Conservation (phyloP, 2,329 filamentous ascomycete species). For the Colletotrichum lindemuthianum region DNA sequence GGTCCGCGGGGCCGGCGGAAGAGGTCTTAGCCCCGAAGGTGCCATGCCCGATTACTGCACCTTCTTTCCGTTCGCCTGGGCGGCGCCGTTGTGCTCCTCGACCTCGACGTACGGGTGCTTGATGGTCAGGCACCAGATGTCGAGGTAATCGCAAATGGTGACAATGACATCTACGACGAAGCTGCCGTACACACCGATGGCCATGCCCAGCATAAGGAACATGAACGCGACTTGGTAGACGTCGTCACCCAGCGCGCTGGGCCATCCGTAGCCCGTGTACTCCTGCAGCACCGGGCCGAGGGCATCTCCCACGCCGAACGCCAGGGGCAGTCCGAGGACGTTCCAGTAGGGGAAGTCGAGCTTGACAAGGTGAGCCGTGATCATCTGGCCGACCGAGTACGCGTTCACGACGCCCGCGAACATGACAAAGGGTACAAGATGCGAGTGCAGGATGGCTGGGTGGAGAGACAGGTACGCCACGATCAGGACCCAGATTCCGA, state of each 20-base stretch:
- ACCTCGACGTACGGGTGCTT: constrained; percentile 77
- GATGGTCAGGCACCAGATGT: constrained; percentile 98
- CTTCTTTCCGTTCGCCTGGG: constrained; percentile 53
- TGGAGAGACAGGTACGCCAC: constrained; percentile 85
- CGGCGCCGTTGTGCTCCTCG: constrained; percentile 42
- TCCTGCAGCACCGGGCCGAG: constrained; percentile 75
- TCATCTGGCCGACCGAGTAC: constrained; percentile 95
- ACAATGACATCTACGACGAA: constrained; percentile 98
- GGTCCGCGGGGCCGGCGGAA: too few relatives aligned
- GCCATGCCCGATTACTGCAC: constrained; percentile 38
- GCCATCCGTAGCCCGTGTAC: constrained; percentile 75
- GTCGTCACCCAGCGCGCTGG: constrained; percentile 76
- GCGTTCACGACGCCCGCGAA: constrained; percentile 93
- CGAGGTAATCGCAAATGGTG: constrained; percentile 96
- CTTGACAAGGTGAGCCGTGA: constrained; percentile 91
- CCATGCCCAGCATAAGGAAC: constrained; percentile 86
- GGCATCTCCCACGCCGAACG: constrained; percentile 82
- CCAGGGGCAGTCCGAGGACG: constrained; percentile 81
- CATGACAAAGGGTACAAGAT: constrained; percentile 89
- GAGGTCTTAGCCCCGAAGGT: too few relatives aligned
- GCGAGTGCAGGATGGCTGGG: constrained; percentile 81
- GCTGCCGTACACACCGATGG: constrained; percentile 92
- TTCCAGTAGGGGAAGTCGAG: constrained; percentile 91
- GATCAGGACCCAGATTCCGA: constrained; percentile 80
- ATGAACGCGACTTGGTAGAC: constrained; percentile 93